Evolutionary conservation across 805 yeast genomes (phyloP), one percentile per base, ranked within the genome.

Genomic region (Ogataea pignaliae): DNA sequence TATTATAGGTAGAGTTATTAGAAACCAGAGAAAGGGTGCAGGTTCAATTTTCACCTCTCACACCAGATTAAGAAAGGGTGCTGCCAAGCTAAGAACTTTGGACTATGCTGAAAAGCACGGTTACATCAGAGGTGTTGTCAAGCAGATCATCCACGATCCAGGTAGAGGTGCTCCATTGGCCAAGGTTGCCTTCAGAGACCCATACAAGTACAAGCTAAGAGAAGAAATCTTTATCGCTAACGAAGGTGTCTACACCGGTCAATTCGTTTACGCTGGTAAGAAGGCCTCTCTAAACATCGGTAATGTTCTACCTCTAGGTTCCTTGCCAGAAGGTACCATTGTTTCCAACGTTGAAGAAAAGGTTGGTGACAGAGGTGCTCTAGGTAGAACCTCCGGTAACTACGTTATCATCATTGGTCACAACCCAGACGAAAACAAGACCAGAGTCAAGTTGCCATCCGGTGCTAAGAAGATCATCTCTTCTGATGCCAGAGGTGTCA

Each of bases 21-120:
- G 99, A 82, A 93, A 93, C 86, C 99, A 93, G 85, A 90, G 99
- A 89, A 93, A 93, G 82, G 98, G 98, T 86, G 96, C 97, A 76
- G 98, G 99, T 73, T 91, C 98, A 70, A 89, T 93, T 84, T 93
- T 93, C 88, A 85, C 95, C 74, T 84, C 99, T 70, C 96, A 91
- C 93, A 91, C 98, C 83, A 91, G 98, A 80, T 88, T 93, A 77
- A 89, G 99, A 87, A 88, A 93, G 81, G 99, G 99, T 76, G 98
- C 99, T 73, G 99, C 99, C 73, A 91, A 91, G 88, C 85, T 91
- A 75, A 88, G 99, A 85, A 86, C 96, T 72, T 85, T 91, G 75
- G 98, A 93, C 78, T 91, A 82, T 69, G 95, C 98, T 75, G 99
- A 93, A 82, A 91, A 96, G 75, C 97, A 91, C 76, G 99, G 99